These are phyloP conservation scores for Apiospora arundinis DNA, from an alignment of 2,329 filamentous ascomycete species.

Conservation along the genomic window DNA sequence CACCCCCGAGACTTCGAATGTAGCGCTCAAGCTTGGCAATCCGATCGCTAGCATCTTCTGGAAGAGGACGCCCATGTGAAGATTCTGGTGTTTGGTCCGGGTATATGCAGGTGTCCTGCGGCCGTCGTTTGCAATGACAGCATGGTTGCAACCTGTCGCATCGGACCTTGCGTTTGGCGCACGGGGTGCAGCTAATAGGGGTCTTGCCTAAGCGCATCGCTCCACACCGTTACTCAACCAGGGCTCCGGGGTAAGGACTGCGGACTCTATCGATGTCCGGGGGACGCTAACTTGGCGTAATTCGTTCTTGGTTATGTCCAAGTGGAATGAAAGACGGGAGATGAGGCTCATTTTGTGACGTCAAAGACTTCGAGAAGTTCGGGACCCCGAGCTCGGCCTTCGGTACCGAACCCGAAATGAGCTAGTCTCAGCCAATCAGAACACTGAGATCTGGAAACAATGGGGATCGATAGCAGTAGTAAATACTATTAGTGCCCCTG, in stretches of 20 bases:
- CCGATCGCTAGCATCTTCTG: not conserved
- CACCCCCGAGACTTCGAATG: conserved; percentile 11
- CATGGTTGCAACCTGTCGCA: conserved; percentile 23
- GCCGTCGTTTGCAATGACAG: conserved; percentile 22
- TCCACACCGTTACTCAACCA: not conserved
- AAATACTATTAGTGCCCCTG: not conserved
- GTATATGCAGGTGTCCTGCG: conserved; percentile 21
- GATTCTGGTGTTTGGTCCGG: not conserved
- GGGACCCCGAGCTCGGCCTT: conserved; percentile 12
- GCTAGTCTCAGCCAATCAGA: conserved; percentile 4
- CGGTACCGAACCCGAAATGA: not conserved
- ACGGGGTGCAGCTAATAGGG: conserved; percentile 21
- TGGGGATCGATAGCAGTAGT: not conserved
- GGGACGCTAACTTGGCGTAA: not conserved
- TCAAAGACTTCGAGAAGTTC: not conserved
- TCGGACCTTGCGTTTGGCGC: conserved; percentile 24
- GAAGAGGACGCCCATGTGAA: not conserved
- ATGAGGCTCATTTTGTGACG: not conserved
- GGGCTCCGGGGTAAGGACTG: not conserved
- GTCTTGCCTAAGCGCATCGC: conserved; percentile 17
- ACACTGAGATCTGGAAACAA: not conserved
- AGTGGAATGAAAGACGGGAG: not conserved
- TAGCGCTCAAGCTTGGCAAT: conserved; percentile 14
- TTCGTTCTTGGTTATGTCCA: not conserved
- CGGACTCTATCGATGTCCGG: not conserved